Conservation (phyloP, 805 yeast genomes). For the Clavispora santaluciae region DNA sequence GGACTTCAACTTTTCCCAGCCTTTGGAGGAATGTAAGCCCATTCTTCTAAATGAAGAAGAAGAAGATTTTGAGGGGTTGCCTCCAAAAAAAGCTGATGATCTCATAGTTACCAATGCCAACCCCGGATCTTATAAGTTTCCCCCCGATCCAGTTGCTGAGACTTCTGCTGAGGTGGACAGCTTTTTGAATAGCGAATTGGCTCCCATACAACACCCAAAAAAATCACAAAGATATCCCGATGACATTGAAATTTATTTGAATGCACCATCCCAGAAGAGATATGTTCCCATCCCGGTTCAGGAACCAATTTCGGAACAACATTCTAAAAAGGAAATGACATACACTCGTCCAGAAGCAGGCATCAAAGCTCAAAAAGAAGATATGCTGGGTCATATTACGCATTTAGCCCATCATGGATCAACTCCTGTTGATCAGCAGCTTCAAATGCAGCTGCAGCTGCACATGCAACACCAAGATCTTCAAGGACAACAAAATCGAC, state of each 20-base stretch:
- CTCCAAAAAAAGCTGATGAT: constrained; percentile 25
- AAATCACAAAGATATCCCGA: constrained; percentile 16
- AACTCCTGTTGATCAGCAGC: neutral
- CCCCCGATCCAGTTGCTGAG: constrained; percentile 36
- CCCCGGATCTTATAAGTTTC: constrained; percentile 55
- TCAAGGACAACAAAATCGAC: neutral
- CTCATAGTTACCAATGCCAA: constrained; percentile 43
- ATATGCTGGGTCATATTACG: neutral
- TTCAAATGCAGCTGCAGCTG: neutral
- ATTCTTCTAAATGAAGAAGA: constrained; percentile 26
- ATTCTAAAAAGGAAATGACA: constrained; percentile 3
- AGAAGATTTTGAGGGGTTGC: constrained; percentile 3
- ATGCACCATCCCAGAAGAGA: constrained; percentile 13
- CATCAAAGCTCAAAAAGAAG: neutral
- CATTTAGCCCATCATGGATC: neutral
- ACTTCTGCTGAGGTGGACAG: constrained; percentile 3
- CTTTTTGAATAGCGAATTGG: constrained; percentile 2
- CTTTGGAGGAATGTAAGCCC: constrained; percentile 17
- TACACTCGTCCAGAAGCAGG: constrained; percentile 1
- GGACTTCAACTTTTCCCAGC: constrained; percentile 16
- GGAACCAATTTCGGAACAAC: constrained; percentile 20
- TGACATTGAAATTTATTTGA: constrained; percentile 32
- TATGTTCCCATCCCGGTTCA: constrained; percentile 41
- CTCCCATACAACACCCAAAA: constrained; percentile 14
- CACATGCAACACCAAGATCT: neutral